phyloP scores from a whole-genome alignment of 495 filamentous ascomycete genomes.

The Choiromyces venosus region DNA sequence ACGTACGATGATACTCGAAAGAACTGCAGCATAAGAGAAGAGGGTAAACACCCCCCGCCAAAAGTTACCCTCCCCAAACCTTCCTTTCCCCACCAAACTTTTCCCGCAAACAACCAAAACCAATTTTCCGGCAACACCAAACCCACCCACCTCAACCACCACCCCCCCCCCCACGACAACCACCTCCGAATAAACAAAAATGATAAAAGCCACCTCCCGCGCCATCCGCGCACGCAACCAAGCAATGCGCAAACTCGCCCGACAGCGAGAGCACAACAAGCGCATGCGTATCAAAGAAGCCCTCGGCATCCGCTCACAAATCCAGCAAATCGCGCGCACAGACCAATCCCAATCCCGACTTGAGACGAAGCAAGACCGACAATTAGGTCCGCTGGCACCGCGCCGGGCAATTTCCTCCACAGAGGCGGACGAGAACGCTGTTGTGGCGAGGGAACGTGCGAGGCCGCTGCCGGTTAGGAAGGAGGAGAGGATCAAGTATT shows the following conservation, averaged over 20 bases:
- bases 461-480: conserved; percentile 44
- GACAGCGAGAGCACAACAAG: conserved; percentile 28
- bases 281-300: conserved; percentile 20
- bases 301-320: conserved; percentile 29
- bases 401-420: conserved; percentile 45
- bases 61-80: not conserved
- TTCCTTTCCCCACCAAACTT: conserved; percentile 1
- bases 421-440: conserved; percentile 57
- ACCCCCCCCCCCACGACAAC: conserved; percentile 2
- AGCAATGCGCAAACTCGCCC: conserved; percentile 25
- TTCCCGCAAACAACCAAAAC: not conserved
- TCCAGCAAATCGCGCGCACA: conserved; percentile 7
- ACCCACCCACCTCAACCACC: conserved; percentile 6
- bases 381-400: conserved; percentile 69
- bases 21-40: too few species aligned
- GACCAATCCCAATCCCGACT: conserved; percentile 41
- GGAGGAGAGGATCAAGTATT: conserved; percentile 51
- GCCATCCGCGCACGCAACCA: conserved; percentile 30
- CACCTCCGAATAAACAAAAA: not conserved
- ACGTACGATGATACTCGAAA: too few species aligned
- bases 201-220: conserved; percentile 26
- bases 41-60: conserved; percentile 21
- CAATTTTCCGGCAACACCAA: not conserved
- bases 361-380: conserved; percentile 61
- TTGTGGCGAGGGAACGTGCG: conserved; percentile 47